phyloP scores from a whole-genome alignment of 2,329 filamentous ascomycete species.

The Fusarium sp. region DNA sequence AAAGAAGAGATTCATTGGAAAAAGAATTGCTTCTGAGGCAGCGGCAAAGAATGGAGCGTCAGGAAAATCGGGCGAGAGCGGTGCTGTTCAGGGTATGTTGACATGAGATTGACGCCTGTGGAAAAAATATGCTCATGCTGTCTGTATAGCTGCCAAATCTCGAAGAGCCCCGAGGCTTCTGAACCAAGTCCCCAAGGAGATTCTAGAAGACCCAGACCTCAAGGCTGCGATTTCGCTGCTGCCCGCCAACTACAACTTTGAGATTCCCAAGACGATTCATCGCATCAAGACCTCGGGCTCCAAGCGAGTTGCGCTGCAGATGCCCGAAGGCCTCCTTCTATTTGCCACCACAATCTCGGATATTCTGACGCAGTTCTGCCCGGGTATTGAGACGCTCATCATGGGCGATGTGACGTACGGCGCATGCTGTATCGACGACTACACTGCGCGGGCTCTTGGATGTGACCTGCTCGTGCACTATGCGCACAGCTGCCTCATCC shows the following conservation, averaged over 20 bases:
- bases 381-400: conserved; percentile 89
- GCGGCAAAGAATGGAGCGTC: conserved; percentile 55
- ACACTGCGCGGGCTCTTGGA: conserved; percentile 90
- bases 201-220: conserved; percentile 84
- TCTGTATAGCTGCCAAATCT: conserved; percentile 69
- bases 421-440: conserved; percentile 98
- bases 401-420: conserved; percentile 99
- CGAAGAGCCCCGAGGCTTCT: conserved; percentile 80
- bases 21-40: conserved; percentile 74
- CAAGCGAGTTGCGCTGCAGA: conserved; percentile 90
- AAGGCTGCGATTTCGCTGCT: conserved; percentile 88
- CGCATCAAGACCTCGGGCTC: conserved; percentile 83
- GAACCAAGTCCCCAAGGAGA: conserved; percentile 89
- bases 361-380: conserved; percentile 93
- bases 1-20: conserved; percentile 90
- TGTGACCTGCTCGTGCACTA: conserved; percentile 97
- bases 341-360: conserved; percentile 98
- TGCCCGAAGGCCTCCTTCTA: conserved; percentile 92
- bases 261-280: conserved; percentile 98
- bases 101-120: conserved; percentile 8
- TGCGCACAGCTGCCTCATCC: conserved; percentile 95
- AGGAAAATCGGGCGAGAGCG: conserved; percentile 41
- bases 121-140: conserved; percentile 28
- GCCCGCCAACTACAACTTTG: conserved; percentile 96
- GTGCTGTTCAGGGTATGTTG: conserved; percentile 61